Conservation (phyloP, 805 yeast genomes). For the Metschnikowia aberdeeniae region DNA sequence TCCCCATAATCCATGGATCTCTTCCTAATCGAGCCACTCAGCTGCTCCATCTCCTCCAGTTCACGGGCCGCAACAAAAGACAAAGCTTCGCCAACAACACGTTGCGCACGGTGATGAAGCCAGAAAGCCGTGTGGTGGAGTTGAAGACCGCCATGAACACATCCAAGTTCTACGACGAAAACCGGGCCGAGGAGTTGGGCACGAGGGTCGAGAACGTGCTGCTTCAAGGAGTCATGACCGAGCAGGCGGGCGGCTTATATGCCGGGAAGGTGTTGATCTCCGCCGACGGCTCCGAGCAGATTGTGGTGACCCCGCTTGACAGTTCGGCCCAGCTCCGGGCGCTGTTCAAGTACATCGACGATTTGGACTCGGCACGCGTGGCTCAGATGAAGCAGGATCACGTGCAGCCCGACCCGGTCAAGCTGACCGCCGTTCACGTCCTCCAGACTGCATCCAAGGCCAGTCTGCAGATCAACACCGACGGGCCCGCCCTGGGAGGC, state of each 20-base stretch:
- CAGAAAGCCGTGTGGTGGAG: slow-evolving; percentile 60
- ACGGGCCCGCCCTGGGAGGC: slow-evolving; percentile 26
- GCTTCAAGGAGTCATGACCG: slow-evolving; percentile 64
- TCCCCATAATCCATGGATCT: slow-evolving; percentile 31
- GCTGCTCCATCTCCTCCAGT: slow-evolving; percentile 38
- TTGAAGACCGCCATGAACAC: slow-evolving; percentile 75
- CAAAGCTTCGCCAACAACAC: slow-evolving; percentile 34
- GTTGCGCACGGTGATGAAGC: slow-evolving; percentile 53
- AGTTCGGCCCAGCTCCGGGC: slow-evolving; percentile 78
- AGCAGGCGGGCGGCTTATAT: slow-evolving; percentile 45
- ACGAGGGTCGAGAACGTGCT: slow-evolving; percentile 54
- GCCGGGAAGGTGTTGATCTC: slow-evolving; percentile 27
- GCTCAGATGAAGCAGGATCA: slow-evolving; percentile 36
- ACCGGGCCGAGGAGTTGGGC: slow-evolving; percentile 63
- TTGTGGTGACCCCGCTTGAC: slow-evolving; percentile 63
- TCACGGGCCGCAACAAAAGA: slow-evolving; percentile 43
- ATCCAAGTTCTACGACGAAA: slow-evolving; percentile 58
- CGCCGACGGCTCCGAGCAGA: slow-evolving; percentile 26
- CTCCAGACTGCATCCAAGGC: slow-evolving; percentile 40
- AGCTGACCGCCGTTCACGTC: slow-evolving; percentile 33
- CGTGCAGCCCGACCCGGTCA: slow-evolving; percentile 16
- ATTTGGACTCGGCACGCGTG: slow-evolving; percentile 43
- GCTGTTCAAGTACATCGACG: slow-evolving; percentile 74
- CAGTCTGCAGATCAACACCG: slow-evolving; percentile 18
- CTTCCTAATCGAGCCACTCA: slow-evolving; percentile 22